Percentiles rank a stretch among this genome's conserved stretches.
Evolutionary conservation across 441 rosid genomes (phyloP).

Genomic region (Gossypium aridum): DNA sequence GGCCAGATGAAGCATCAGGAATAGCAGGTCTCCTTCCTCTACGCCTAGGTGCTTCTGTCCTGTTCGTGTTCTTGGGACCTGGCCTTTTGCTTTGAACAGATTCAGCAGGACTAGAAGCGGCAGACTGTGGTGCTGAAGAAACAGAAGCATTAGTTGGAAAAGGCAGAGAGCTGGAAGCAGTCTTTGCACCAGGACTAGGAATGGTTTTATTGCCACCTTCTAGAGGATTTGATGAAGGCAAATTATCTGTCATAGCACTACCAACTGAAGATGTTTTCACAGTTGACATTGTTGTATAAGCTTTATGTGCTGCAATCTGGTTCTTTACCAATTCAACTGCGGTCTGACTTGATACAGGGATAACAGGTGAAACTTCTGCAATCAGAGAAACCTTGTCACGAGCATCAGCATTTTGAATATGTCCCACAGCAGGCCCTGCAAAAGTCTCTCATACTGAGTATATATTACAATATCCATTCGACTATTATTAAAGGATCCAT

Average conservation of each 20-base stretch:
- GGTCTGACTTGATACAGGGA: slow-evolving; percentile 18
- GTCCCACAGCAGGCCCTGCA: slow-evolving; percentile 37
- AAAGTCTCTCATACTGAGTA: slow-evolving; percentile 13
- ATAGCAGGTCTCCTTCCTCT: slow-evolving; percentile 41
- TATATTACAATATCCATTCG: not conserved
- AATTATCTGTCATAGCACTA: slow-evolving; percentile 17
- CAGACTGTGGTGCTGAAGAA: slow-evolving; percentile 19
- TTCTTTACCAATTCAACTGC: slow-evolving; percentile 23
- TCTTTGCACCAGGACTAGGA: slow-evolving; percentile 14
- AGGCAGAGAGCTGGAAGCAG: slow-evolving; percentile 23
- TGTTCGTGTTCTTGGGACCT: slow-evolving; percentile 34
- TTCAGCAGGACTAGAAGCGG: slow-evolving; percentile 20
- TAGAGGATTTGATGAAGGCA: slow-evolving; percentile 15
- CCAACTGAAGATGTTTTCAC: slow-evolving; percentile 13
- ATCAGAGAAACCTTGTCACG: slow-evolving; percentile 26
- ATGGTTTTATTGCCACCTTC: slow-evolving; percentile 17
- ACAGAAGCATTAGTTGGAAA: slow-evolving; percentile 22
- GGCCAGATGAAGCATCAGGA: slow-evolving; percentile 27
- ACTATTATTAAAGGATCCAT: not conserved
- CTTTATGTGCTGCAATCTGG: slow-evolving; percentile 24
- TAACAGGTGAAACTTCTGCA: slow-evolving; percentile 32
- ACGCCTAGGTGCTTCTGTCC: slow-evolving; percentile 37
- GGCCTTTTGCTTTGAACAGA: slow-evolving; percentile 31
- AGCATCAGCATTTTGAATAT: slow-evolving; percentile 23
- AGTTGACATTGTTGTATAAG: slow-evolving; percentile 11